Conservation (phyloP, 345 rosid species). For the Salix viminalis region DNA sequence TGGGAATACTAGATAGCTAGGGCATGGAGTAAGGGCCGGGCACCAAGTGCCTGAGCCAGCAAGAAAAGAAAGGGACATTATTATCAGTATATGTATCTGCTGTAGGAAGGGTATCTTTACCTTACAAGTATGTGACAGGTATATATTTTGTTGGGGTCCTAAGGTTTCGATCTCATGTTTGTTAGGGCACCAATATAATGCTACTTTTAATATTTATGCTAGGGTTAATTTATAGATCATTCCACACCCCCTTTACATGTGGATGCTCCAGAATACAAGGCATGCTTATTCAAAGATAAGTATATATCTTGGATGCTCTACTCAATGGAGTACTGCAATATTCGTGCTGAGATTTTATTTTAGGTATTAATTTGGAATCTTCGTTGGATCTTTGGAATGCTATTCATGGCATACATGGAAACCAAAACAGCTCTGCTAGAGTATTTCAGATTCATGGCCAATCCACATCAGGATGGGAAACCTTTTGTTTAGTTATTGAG, state of each 20-base stretch:
- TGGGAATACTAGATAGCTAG: neutral
- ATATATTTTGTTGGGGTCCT: neutral
- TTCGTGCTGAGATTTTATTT: too few relatives aligned
- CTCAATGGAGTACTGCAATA: too few relatives aligned
- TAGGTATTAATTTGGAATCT: too few relatives aligned
- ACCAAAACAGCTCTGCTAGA: too few relatives aligned
- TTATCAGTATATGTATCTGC: neutral
- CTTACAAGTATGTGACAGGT: conserved; percentile 3
- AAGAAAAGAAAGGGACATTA: conserved; percentile 18
- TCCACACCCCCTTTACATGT: too few relatives aligned
- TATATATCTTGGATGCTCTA: too few relatives aligned
- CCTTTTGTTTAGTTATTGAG: neutral
- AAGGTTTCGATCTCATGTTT: neutral
- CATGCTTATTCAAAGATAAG: too few relatives aligned
- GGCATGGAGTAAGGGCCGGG: conserved; percentile 1
- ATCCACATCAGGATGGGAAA: neutral
- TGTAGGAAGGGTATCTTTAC: conserved; percentile 9
- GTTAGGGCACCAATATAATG: neutral
- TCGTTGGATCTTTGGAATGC: too few relatives aligned
- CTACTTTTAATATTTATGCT: too few relatives aligned
- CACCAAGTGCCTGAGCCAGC: conserved; percentile 14
- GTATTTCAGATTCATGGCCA: neutral
- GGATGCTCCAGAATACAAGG: too few relatives aligned
- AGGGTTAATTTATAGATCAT: too few relatives aligned
- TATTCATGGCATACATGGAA: too few relatives aligned